Base-by-base conservation (phyloP, 805 yeast species). In the Lipomyces oligophaga region DNA sequence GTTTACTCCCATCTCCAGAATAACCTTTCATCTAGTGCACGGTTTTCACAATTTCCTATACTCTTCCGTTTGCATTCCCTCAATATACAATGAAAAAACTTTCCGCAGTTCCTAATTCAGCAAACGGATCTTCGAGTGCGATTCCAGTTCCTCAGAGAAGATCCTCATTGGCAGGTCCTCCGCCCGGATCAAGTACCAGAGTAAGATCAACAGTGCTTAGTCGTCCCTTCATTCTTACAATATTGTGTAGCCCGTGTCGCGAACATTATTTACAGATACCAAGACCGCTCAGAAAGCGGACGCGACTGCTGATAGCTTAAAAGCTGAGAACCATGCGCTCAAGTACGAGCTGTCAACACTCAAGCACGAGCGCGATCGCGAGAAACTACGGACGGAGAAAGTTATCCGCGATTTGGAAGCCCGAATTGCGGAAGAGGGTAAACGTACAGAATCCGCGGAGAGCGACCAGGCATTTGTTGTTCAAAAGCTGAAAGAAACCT, bases 321-420 rank as follows among this genome's bases (percentile, higher is more conserved):
- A 54, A 5, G 49, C 56, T 3, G 55, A 47, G 26, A 49, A 32
- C 28, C 47, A 43, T 24, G 50, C 55, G 8, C 33, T 69, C 45
- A 65, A 65, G 37, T 75, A 63, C 58, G 68, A 69, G 47, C 57
- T 69, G 30, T 63, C 63, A 10, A 63, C 69, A 5, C 47, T 69
- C 27, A 66, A 67, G 43, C 66, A 67, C 45, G 72, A 73, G 36
- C 60, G 70, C 33, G 73, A 73, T 16, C 47, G 64, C 32, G 66
- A 61, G 13, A 60, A 60, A 22, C 37, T 72, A 0, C 58, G 61
- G 3, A 60, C 58, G 34, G 73, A 71, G 36, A 55, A 60, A 3
- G 50, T 54, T 3, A 34, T 62, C 2, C 61, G 65, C 7, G 60
- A 61, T 13, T 46, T 70, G n/a, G 58, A 62, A 45, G 49, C 58